Percentiles rank a stretch among this genome's conserved stretches.
phyloP scores from a whole-genome alignment of 2,329 filamentous ascomycete species.

The Aspergillus ibericus region DNA sequence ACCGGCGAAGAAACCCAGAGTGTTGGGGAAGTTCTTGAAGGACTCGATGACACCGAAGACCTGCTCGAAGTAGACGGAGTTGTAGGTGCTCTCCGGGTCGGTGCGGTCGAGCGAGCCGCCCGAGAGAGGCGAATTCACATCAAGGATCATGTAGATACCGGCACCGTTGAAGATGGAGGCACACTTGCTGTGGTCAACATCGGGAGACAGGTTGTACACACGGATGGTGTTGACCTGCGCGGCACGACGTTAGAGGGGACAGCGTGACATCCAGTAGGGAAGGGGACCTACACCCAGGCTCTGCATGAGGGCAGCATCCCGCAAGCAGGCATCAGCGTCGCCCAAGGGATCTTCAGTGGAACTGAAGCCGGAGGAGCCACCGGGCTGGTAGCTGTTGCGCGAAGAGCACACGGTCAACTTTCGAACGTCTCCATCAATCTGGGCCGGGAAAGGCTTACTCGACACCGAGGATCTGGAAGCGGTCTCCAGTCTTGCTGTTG shows the following conservation, averaged over 20 bases:
- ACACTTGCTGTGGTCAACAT: constrained; percentile 61
- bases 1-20: constrained; percentile 65
- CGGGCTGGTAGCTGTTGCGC: constrained; percentile 58
- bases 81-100: constrained; percentile 57
- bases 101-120: constrained; percentile 58
- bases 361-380: constrained; percentile 60
- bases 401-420: constrained; percentile 17
- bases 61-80: constrained; percentile 55
- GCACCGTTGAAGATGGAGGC: constrained; percentile 65
- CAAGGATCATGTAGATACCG: constrained; percentile 66
- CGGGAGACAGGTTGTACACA: constrained; percentile 63
- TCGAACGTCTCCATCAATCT: constrained; percentile 9
- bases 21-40: constrained; percentile 67
- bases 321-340: constrained; percentile 58
- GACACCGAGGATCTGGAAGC: constrained; percentile 63
- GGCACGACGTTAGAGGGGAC: background rate
- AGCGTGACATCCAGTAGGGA: background rate
- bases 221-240: constrained; percentile 61
- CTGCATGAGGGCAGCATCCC: constrained; percentile 65
- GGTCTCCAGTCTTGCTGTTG: constrained; percentile 57
- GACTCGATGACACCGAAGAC: constrained; percentile 65
- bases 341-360: constrained; percentile 57
- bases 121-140: constrained; percentile 62
- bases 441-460: constrained; percentile 45
- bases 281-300: constrained; percentile 52